A percentile compares a stretch with the other conserved stretches of the same genome.
phyloP scores from a whole-genome alignment of 768 basidiomycete genomes.

The Lanmaoa pseudosensibilis region DNA sequence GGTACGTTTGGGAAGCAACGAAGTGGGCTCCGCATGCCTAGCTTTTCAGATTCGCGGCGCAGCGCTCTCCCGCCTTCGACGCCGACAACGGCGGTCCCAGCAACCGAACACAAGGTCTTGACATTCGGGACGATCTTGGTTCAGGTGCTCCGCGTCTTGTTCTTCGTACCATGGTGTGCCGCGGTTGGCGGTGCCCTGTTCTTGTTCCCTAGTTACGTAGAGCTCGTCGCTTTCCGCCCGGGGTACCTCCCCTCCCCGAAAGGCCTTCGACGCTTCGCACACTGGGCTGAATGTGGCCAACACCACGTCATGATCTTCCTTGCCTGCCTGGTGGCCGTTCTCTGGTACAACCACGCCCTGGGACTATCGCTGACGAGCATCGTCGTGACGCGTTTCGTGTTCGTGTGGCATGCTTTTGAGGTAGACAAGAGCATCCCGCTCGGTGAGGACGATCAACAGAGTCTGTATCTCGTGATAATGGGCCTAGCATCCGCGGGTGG shows the following conservation, averaged over 20 bases:
- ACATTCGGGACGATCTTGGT: not conserved
- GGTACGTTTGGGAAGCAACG: constrained; percentile 8
- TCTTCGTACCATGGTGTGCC: constrained; percentile 39
- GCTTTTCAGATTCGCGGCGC: constrained; percentile 1
- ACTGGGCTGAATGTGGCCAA: constrained; percentile 38
- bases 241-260: constrained; percentile 31
- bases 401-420: constrained; percentile 30
- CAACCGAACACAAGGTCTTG: not conserved
- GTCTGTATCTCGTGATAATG: constrained; percentile 32
- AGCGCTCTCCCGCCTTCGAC: not conserved
- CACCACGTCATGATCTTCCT: constrained; percentile 38
- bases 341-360: constrained; percentile 20
- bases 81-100: not conserved
- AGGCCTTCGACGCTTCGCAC: constrained; percentile 38
- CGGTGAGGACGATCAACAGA: constrained; percentile 37
- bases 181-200: constrained; percentile 35
- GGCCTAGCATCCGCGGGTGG: constrained; percentile 14
- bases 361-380: constrained; percentile 24
- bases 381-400: constrained; percentile 23
- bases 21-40: constrained; percentile 14
- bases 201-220: constrained; percentile 29
- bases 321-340: constrained; percentile 14
- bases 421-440: constrained; percentile 27
- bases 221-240: constrained; percentile 27
- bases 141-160: constrained; percentile 14